Evolutionary conservation across 164 flowering plant species (phyloP), one percentile per base, ranked within the genome.

Genomic region (Warburgia ugandensis): DNA sequence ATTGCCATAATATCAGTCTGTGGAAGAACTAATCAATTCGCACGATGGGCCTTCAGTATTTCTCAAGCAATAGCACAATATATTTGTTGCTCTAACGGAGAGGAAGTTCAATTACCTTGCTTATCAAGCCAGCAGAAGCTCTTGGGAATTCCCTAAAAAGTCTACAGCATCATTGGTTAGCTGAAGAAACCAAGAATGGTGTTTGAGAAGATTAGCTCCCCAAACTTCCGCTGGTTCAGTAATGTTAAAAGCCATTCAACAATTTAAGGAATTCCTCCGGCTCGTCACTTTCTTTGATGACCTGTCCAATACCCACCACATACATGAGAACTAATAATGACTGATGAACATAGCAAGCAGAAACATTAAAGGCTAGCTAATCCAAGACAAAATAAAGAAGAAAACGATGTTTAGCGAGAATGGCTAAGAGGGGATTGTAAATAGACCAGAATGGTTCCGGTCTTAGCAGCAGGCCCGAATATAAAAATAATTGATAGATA

Each of bases 261-360:
- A 62, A 39, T 23, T 54, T 54, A 45, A 54, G 58, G 54, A 67
- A 67, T 25, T 58, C 66, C 6, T 45, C 60, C 28, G 58, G 53
- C 44, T 67, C 63, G 30, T 57, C 59, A 23, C 50, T 43, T 61
- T 67, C 71, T 45, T 50, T 62, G 35, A 67, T 61, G 16, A 67
- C 71, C 67, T 67, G 64, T 29, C 45, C 36, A 48, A 37, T 16
- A 23, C 19, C 21, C 41, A 49, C 7, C 3, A 42, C 29, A 30
- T 20, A 53, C 45, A 40, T 5, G 29, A 35, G 1, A 33, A 37
- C 49, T 25, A 37, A 16, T 7, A 5, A 3, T 16, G 17, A 37
- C n/a, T n/a, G n/a, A 7, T 37, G 17, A 45, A 19, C 31, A 26
- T 14, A 13, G 17, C 25, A 13, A 21, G 14, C 13, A 13, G 16